Evolutionary conservation across 139 green algal species (phyloP).

Genomic region (Chlamydomonas schloesseri): DNA sequence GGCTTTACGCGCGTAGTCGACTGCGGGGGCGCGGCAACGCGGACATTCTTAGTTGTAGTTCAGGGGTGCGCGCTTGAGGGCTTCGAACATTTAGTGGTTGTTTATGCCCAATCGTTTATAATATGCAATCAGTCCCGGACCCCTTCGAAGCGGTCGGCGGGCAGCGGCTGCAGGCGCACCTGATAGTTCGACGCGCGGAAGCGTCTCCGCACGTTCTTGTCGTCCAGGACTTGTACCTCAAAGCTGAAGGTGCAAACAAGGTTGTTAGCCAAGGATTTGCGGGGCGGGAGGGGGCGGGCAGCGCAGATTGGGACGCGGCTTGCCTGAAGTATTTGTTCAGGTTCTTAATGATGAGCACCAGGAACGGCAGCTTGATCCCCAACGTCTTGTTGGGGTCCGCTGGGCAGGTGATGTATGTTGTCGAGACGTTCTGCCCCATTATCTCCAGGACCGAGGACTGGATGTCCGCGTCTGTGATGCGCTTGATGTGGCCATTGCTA

Average conservation of each 20-base stretch:
- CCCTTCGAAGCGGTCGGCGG: too few relatives aligned
- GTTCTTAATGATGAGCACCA: constrained; percentile 99
- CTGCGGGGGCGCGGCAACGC: constrained; percentile 65
- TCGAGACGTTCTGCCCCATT: constrained; percentile 90
- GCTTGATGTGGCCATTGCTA: constrained; percentile 95
- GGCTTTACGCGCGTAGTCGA: constrained; percentile 94
- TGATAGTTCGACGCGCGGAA: constrained; percentile 99
- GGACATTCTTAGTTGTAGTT: too few relatives aligned
- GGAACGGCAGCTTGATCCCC: constrained; percentile 98
- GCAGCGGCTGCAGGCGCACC: constrained; percentile 59
- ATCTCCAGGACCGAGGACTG: constrained; percentile 96
- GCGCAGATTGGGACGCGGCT: background rate
- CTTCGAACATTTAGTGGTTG: too few relatives aligned
- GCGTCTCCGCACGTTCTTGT: constrained; percentile 97
- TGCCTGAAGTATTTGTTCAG: constrained; percentile 94
- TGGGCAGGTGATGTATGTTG: constrained; percentile 94
- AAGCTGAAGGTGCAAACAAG: constrained; percentile 73
- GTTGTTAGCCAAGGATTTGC: background rate
- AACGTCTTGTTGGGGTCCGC: constrained; percentile 90
- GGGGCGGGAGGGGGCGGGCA: background rate
- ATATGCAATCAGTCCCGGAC: too few relatives aligned
- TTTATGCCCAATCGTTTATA: too few relatives aligned
- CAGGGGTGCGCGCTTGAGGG: too few relatives aligned
- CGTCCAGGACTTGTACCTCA: constrained; percentile 97
- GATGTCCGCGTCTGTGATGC: constrained; percentile 97